Base-by-base conservation (phyloP, 176 grass and related monocot genomes). In the Ananas comosus region DNA sequence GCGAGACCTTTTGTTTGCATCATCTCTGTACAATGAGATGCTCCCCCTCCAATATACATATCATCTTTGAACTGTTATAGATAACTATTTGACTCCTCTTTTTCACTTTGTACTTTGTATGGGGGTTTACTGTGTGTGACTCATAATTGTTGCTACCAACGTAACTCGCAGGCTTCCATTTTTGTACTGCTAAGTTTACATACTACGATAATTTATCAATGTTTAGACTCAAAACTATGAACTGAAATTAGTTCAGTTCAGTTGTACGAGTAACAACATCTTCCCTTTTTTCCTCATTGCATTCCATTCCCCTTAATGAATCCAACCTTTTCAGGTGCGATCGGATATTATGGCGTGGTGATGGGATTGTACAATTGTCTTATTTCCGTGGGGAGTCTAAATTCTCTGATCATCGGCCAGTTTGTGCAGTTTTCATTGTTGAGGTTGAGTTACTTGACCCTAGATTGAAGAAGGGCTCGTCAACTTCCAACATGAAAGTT, bases 341-440 rank as follows among this genome's bases (percentile, higher is more conserved):
- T 70, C 73, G 88, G 79, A 91, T 91, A 88, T 63, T 91, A 47
- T 91, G 88, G 85, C 72, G 74, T 71, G 88, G 88, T 53, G 79
- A 83, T 51, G 82, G 79, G 12, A 91, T 91, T 73, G 58, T 22
- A 12, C 85, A 91, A 76, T 24, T 82, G 50, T 84, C 81, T 29
- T 91, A 91, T 63, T 77, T 85, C 24, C 78, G 88, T 1, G 79
- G 88, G 18, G 88, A 91, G 65, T 88, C 78, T 47, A 88, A 87
- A 77, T 91, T 91, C 69, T 91, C 88, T 9, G 88, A 88, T 64
- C 88, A 91, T 28, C 81, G 88, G 53, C 88, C 88, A 70, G 88
- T 91, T 4, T 88, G 88, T 78, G 78, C 85, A 28, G 72, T 74
- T 51, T 88, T 88, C 75, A 72, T 77, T 49, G 82, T 78, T 77